Percentiles rank a stretch among this genome's conserved stretches.
Evolutionary conservation across 2,329 filamentous ascomycete species (phyloP).

Genomic region (Didymella exigua): DNA sequence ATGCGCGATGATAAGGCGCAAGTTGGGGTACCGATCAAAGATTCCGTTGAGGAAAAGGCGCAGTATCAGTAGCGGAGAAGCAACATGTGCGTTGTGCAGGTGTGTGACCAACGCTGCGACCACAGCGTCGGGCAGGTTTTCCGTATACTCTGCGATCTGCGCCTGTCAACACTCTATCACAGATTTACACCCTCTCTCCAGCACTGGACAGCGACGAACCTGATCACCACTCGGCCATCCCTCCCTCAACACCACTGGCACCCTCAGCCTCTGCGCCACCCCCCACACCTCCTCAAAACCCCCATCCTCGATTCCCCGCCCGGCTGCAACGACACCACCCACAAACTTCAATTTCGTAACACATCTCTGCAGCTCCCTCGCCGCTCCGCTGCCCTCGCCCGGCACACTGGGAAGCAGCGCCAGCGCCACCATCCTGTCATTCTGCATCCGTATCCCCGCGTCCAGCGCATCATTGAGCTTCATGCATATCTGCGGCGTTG

Average conservation of each 20-base stretch:
- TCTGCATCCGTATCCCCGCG: constrained; percentile 25
- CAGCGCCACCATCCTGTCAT: constrained; percentile 51
- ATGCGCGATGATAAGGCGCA: constrained; percentile 62
- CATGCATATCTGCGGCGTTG: constrained; percentile 22
- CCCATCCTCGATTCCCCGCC: constrained; percentile 49
- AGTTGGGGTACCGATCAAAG: constrained; percentile 60
- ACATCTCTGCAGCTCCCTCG: constrained; percentile 48
- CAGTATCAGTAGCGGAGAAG: constrained; percentile 57
- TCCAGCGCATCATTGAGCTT: constrained; percentile 35
- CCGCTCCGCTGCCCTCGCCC: constrained; percentile 40
- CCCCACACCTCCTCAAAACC: constrained; percentile 53
- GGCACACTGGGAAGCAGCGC: constrained; percentile 46
- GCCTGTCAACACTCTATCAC: constrained; percentile 5
- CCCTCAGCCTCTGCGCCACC: constrained; percentile 48
- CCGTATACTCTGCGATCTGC: constrained; percentile 22
- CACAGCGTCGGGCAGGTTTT: constrained; percentile 16
- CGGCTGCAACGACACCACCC: constrained; percentile 55
- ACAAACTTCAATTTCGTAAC: constrained; percentile 54
- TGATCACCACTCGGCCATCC: constrained; percentile 27
- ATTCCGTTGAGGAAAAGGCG: constrained; percentile 59
- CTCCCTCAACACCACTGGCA: constrained; percentile 42
- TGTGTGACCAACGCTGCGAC: constrained; percentile 26
- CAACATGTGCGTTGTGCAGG: constrained; percentile 56
- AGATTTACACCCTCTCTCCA: not conserved
- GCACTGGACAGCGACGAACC: constrained; percentile 14